A percentile compares a stretch with the other conserved stretches of the same genome.
Conservation (phyloP, 495 filamentous ascomycete genomes). For the Xylaria telfairii region DNA sequence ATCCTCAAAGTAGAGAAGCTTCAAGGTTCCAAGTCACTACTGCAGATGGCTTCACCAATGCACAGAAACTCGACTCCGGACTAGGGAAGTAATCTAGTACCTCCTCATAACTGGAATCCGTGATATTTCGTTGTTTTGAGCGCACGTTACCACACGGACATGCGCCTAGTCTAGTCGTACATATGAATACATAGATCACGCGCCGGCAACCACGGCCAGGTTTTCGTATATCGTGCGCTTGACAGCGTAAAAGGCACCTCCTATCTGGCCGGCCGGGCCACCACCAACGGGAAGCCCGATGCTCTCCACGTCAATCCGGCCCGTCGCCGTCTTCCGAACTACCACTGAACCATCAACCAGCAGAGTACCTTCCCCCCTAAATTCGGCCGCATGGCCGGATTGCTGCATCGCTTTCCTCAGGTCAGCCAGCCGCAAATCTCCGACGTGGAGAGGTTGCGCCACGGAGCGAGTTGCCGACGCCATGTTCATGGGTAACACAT, state of each 20-base stretch:
- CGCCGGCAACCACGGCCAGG: constrained; percentile 78
- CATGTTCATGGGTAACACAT: constrained; percentile 77
- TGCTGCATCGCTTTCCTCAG: constrained; percentile 81
- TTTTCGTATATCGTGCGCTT: constrained; percentile 84
- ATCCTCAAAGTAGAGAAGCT: neutral
- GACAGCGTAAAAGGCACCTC: constrained; percentile 74
- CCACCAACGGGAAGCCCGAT: constrained; percentile 58
- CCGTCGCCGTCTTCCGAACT: constrained; percentile 85
- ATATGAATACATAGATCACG: constrained; percentile 42
- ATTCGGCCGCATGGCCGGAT: constrained; percentile 87
- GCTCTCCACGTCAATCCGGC: constrained; percentile 88
- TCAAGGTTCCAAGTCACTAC: neutral
- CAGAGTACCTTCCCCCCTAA: constrained; percentile 89
- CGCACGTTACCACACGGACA: constrained; percentile 21
- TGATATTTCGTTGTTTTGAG: neutral
- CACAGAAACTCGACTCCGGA: neutral
- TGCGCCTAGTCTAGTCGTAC: constrained; percentile 17
- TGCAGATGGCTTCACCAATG: neutral
- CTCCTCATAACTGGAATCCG: no score
- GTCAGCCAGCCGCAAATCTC: constrained; percentile 89
- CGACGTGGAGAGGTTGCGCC: constrained; percentile 90
- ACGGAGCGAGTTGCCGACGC: constrained; percentile 76
- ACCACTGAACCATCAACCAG: constrained; percentile 86
- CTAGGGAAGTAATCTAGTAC: no score
- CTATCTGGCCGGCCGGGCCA: constrained; percentile 46